Percentiles rank a stretch among this genome's conserved stretches.
phyloP scores from a whole-genome alignment of 805 yeast genomes.

The Candida pini region DNA sequence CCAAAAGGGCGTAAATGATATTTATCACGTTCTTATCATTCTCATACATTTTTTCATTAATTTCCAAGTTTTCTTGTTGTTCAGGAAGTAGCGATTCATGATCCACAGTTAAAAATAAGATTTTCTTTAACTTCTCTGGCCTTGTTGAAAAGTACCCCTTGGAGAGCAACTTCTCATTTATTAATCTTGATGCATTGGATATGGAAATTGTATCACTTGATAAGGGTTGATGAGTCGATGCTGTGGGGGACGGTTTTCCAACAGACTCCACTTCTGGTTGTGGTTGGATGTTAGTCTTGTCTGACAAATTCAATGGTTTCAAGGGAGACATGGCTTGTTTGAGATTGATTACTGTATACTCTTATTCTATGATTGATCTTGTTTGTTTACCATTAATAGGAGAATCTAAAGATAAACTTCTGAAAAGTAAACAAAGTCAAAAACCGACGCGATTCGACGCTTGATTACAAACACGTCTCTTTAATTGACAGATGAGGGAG shows the following conservation, averaged over 20 bases:
- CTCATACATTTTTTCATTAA: conserved; percentile 18
- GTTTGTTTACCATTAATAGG: too few species aligned
- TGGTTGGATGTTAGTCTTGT: too few species aligned
- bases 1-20: conserved; percentile 21
- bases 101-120: conserved; percentile 19
- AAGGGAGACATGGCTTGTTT: too few species aligned
- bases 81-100: conserved; percentile 7
- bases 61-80: conserved; percentile 6
- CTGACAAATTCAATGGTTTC: too few species aligned
- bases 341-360: too few species aligned
- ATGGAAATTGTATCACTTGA: conserved; percentile 16
- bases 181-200: conserved; percentile 17
- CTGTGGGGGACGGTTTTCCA: neutral
- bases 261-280: neutral
- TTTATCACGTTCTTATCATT: conserved; percentile 29
- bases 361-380: too few species aligned
- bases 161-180: conserved; percentile 21
- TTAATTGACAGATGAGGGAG: too few species aligned
- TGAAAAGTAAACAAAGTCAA: too few species aligned
- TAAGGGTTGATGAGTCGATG: neutral
- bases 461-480: too few species aligned
- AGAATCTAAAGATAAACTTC: too few species aligned
- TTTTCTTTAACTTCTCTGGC: conserved; percentile 11
- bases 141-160: conserved; percentile 21
- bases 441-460: too few species aligned